These are phyloP conservation scores for Brassica cretica DNA, from an alignment of 345 rosid genomes.

Conservation along the genomic window DNA sequence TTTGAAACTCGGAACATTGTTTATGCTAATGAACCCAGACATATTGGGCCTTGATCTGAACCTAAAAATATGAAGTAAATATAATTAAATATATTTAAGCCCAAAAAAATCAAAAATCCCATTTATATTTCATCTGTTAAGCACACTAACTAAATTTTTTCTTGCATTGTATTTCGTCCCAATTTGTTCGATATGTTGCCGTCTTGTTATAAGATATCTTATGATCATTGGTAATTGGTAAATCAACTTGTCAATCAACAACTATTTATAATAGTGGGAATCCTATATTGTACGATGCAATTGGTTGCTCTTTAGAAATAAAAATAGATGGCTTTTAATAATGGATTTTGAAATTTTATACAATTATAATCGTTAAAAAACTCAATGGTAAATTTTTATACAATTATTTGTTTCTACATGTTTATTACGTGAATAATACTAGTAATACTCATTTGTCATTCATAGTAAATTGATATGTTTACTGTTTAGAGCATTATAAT, in stretches of 20 bases:
- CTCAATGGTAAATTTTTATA: neutral
- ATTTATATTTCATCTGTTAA: neutral
- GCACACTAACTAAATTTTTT: neutral
- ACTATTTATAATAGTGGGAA: constrained; percentile 3
- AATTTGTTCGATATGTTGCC: neutral
- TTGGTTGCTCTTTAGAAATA: constrained; percentile 2
- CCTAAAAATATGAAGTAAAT: neutral
- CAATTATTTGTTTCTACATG: neutral
- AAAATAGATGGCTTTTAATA: neutral
- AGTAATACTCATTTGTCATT: neutral
- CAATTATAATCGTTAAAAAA: neutral
- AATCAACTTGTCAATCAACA: constrained; percentile 22
- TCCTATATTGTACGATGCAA: constrained; percentile 25
- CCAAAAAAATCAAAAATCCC: neutral
- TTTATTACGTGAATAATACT: neutral
- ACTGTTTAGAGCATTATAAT: neutral
- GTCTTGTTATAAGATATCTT: neutral
- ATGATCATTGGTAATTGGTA: constrained; percentile 7
- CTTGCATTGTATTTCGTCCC: neutral
- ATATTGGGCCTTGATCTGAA: neutral
- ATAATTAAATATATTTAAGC: neutral
- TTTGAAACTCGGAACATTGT: neutral
- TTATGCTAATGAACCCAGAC: neutral
- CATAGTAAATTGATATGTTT: neutral
- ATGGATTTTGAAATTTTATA: neutral